These are phyloP conservation scores for Nakazawaea pomicola DNA, from an alignment of 805 yeast species.

Conservation along the genomic window DNA sequence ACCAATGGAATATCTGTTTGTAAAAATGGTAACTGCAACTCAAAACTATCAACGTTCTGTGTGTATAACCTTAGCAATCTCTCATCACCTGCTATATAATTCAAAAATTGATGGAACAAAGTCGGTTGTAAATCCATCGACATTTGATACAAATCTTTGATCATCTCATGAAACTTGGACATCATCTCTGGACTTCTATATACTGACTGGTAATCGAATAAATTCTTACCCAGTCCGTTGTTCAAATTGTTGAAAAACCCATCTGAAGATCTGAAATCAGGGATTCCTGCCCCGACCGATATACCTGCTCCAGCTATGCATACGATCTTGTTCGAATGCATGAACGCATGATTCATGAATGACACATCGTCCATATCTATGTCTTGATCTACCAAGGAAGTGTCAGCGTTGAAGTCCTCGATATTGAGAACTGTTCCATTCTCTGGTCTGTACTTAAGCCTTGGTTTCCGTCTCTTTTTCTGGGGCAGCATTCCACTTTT, in stretches of 20 bases:
- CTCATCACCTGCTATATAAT: conserved; percentile 47
- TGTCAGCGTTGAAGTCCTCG: conserved; percentile 17
- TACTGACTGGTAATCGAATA: conserved; percentile 70
- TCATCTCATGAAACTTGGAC: conserved; percentile 66
- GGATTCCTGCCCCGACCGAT: conserved; percentile 63
- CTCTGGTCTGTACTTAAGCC: conserved; percentile 39
- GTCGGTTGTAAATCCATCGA: conserved; percentile 62
- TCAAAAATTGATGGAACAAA: conserved; percentile 63
- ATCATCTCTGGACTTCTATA: conserved; percentile 61
- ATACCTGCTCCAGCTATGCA: conserved; percentile 87
- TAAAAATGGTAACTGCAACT: conserved; percentile 47
- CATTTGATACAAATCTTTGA: conserved; percentile 53
- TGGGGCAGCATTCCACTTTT: no score
- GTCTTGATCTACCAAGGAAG: conserved; percentile 28
- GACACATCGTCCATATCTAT: conserved; percentile 33
- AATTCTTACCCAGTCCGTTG: conserved; percentile 42
- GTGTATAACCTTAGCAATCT: conserved; percentile 74
- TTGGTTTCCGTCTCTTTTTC: conserved; percentile 33
- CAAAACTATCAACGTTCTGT: conserved; percentile 84
- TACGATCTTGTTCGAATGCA: conserved; percentile 52
- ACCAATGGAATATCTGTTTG: conserved; percentile 46
- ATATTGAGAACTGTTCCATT: conserved; percentile 40
- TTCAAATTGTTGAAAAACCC: conserved; percentile 64
- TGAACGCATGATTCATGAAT: conserved; percentile 47
- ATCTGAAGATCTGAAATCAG: conserved; percentile 74